A percentile compares a stretch with the other conserved stretches of the same genome.
Conservation (phyloP, 2,329 filamentous ascomycete species). For the Clonostachys chloroleuca region DNA sequence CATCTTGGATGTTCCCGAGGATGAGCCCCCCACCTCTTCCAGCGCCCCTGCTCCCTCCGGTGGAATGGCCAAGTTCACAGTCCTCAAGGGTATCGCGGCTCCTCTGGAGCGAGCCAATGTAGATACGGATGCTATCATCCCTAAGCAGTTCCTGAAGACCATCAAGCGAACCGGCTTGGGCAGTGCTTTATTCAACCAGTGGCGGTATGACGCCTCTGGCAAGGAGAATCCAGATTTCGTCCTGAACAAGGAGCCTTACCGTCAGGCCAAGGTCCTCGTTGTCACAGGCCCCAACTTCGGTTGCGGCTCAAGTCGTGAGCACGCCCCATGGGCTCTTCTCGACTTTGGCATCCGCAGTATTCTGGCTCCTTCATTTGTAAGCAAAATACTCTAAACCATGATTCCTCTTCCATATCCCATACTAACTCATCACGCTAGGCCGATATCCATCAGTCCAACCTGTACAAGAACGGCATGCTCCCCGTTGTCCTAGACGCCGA, state of each 20-base stretch:
- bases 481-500: slow-evolving; percentile 72
- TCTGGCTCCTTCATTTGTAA: slow-evolving; percentile 72
- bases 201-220: slow-evolving; percentile 67
- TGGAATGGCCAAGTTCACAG: slow-evolving; percentile 80
- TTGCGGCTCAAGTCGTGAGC: slow-evolving; percentile 87
- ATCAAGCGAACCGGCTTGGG: slow-evolving; percentile 97
- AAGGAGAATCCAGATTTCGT: slow-evolving; percentile 77
- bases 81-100: slow-evolving; percentile 81
- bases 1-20: slow-evolving; percentile 56
- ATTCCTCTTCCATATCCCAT: neutral
- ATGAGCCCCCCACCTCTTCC: slow-evolving; percentile 61
- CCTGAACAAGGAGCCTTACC: slow-evolving; percentile 86
- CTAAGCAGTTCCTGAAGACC: slow-evolving; percentile 98
- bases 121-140: slow-evolving; percentile 99
- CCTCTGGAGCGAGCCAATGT: slow-evolving; percentile 86
- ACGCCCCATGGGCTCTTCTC: slow-evolving; percentile 93
- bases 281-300: slow-evolving; percentile 93
- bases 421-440: slow-evolving; percentile 5
- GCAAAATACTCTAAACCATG: neutral
- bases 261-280: slow-evolving; percentile 81
- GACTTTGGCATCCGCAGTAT: slow-evolving; percentile 95
- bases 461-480: slow-evolving; percentile 99
- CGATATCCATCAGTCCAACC: slow-evolving; percentile 97
- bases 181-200: slow-evolving; percentile 78
- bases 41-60: slow-evolving; percentile 41